These are phyloP conservation scores for Pseudevernia furfuracea DNA, from an alignment of 495 filamentous ascomycete genomes.

Conservation along the genomic window DNA sequence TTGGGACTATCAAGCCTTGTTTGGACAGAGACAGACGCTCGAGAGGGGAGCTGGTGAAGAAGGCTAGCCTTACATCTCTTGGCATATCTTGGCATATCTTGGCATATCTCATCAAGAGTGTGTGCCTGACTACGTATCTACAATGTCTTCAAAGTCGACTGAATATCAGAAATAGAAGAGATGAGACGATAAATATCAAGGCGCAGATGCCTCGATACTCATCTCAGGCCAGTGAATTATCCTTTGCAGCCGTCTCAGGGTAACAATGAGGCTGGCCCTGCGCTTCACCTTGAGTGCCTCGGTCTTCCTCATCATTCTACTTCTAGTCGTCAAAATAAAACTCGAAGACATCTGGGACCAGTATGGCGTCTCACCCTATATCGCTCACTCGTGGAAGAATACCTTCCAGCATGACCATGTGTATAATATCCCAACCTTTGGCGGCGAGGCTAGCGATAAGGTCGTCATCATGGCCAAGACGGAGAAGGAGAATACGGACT, in stretches of 20 bases:
- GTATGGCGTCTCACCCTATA: slow-evolving; percentile 40
- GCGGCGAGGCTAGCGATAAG: slow-evolving; percentile 26
- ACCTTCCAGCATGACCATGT: slow-evolving; percentile 19
- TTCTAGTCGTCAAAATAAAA: slow-evolving; percentile 36
- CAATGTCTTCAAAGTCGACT: background rate
- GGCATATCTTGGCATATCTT: too few relatives aligned
- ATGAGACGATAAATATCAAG: background rate
- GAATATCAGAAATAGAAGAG: background rate
- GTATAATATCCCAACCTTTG: slow-evolving; percentile 25
- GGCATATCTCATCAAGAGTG: too few relatives aligned
- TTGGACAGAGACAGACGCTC: too few relatives aligned
- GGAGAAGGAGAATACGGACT: slow-evolving; percentile 35
- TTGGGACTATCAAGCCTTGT: too few relatives aligned
- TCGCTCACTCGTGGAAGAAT: slow-evolving; percentile 32
- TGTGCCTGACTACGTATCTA: too few relatives aligned
- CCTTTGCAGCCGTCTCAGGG: background rate
- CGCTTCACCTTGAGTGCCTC: slow-evolving; percentile 33
- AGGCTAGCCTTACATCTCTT: too few relatives aligned
- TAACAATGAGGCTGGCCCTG: slow-evolving; percentile 35
- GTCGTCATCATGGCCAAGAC: slow-evolving; percentile 37
- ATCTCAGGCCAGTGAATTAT: too few relatives aligned
- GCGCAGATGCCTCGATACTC: background rate
- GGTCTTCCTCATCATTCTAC: slow-evolving; percentile 30
- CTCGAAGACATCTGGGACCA: slow-evolving; percentile 39
- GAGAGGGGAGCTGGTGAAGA: too few relatives aligned